phyloP scores from a whole-genome alignment of 805 yeast species.

The Kodamaea leandrae region DNA sequence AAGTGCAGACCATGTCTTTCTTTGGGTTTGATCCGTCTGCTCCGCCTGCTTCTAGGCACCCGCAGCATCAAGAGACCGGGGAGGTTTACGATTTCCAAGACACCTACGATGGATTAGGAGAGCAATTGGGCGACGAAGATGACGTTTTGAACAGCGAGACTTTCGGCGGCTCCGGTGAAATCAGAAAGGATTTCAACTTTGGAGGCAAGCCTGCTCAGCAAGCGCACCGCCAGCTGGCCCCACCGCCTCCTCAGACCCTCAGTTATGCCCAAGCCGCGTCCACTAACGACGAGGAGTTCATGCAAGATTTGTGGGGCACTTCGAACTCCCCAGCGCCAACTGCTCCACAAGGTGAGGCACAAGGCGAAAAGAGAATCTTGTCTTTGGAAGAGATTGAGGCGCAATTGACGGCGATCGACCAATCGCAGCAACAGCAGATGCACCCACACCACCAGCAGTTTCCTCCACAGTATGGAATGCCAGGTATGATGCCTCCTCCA shows the following conservation, averaged over 20 bases:
- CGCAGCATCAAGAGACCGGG: constrained; percentile 12
- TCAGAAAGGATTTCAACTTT: constrained; percentile 67
- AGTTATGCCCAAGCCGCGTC: constrained; percentile 43
- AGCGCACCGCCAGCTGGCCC: constrained; percentile 7
- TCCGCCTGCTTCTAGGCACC: constrained; percentile 23
- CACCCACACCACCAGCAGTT: constrained; percentile 20
- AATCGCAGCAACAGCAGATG: constrained; percentile 17
- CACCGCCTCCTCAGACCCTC: constrained; percentile 18
- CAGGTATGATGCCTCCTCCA: constrained; percentile 29
- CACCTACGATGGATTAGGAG: constrained; percentile 77
- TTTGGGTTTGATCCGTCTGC: constrained; percentile 61
- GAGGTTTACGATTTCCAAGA: constrained; percentile 74
- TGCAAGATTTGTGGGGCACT: constrained; percentile 46
- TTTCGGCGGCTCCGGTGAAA: constrained; percentile 54
- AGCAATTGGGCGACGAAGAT: constrained; percentile 58
- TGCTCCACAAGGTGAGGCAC: constrained; percentile 33
- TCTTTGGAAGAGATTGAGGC: constrained; percentile 87
- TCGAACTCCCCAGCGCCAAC: constrained; percentile 27
- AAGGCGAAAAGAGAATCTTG: constrained; percentile 47
- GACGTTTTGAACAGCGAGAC: constrained; percentile 82
- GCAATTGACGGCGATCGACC: constrained; percentile 52
- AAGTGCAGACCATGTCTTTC: constrained; percentile 50
- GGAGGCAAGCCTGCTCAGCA: constrained; percentile 28
- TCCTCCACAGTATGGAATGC: constrained; percentile 36
- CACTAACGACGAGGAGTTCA: constrained; percentile 41